A percentile compares a stretch with the other conserved stretches of the same genome.
Evolutionary conservation across 1,139 yeast genomes (phyloP).

Genomic region (Blastobotrys ciferrii): DNA sequence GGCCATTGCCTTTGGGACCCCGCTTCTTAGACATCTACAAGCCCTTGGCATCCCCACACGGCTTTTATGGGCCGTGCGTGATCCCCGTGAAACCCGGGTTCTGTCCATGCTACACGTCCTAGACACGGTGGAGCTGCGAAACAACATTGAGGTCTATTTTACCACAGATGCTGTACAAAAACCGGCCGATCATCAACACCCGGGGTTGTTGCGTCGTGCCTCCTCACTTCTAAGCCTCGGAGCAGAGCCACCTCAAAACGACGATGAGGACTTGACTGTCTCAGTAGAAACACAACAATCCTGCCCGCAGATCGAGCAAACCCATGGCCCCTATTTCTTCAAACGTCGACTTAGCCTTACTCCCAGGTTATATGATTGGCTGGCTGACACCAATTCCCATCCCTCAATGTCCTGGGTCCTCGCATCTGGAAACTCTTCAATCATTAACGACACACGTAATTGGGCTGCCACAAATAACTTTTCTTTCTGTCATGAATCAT

Average conservation of each 20-base stretch:
- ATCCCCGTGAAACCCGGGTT: constrained; percentile 68
- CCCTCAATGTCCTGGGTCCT: neutral
- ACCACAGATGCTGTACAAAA: constrained; percentile 21
- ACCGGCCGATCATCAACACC: neutral
- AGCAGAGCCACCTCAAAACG: constrained; percentile 15
- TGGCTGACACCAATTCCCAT: constrained; percentile 23
- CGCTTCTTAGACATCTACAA: constrained; percentile 68
- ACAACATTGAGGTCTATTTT: constrained; percentile 35
- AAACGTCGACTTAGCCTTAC: constrained; percentile 39
- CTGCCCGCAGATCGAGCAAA: constrained; percentile 23
- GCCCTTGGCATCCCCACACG: constrained; percentile 76
- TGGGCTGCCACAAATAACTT: neutral
- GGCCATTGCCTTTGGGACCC: constrained; percentile 79
- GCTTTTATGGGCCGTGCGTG: constrained; percentile 85
- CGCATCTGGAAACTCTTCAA: neutral
- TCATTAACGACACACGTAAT: neutral
- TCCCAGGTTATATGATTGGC: constrained; percentile 38
- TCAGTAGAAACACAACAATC: constrained; percentile 40
- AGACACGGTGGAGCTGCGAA: constrained; percentile 24
- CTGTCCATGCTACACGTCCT: constrained; percentile 43
- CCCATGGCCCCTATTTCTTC: constrained; percentile 26
- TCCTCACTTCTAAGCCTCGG: constrained; percentile 11
- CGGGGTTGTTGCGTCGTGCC: constrained; percentile 8
- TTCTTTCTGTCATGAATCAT: neutral
- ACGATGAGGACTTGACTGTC: constrained; percentile 31